These are phyloP conservation scores for Begonia peltatifolia DNA, from an alignment of 306 rosid genomes.

Conservation along the genomic window DNA sequence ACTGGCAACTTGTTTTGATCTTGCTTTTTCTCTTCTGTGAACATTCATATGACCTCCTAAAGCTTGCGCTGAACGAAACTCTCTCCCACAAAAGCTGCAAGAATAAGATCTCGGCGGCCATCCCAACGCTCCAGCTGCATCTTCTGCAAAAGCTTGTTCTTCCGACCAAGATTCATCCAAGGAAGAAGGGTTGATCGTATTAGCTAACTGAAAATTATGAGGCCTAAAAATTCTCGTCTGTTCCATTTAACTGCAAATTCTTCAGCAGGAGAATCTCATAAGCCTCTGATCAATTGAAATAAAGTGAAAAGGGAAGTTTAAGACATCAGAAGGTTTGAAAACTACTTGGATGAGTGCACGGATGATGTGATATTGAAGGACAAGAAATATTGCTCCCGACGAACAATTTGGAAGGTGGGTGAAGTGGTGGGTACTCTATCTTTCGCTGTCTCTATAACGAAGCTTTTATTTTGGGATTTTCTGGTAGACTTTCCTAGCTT, in stretches of 20 bases:
- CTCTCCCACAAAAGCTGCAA: conserved; percentile 84
- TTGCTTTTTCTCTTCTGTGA: conserved; percentile 84
- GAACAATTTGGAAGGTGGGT: conserved; percentile 33
- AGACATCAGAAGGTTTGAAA: not conserved
- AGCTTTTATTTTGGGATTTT: too few species aligned
- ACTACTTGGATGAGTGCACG: conserved; percentile 12
- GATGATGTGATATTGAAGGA: conserved; percentile 7
- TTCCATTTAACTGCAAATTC: conserved; percentile 33
- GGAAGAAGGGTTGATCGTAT: conserved; percentile 9
- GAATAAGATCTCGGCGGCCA: conserved; percentile 97
- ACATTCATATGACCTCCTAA: conserved; percentile 96
- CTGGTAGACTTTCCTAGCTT: too few species aligned
- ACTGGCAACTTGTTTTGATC: conserved; percentile 37
- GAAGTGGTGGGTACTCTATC: conserved; percentile 53
- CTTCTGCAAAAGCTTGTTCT: conserved; percentile 88
- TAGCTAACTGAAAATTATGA: conserved; percentile 9
- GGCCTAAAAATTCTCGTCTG: conserved; percentile 40
- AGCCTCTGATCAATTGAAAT: not conserved
- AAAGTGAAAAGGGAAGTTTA: not conserved
- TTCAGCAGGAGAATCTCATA: not conserved
- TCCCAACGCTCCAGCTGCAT: conserved; percentile 59
- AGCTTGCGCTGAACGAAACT: conserved; percentile 91
- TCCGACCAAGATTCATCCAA: conserved; percentile 69
- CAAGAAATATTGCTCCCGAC: conserved; percentile 14
- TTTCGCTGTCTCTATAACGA: conserved; percentile 6